Evolutionary conservation across 805 yeast species (phyloP), one percentile per base, ranked within the genome.

Genomic region (Candida montana): DNA sequence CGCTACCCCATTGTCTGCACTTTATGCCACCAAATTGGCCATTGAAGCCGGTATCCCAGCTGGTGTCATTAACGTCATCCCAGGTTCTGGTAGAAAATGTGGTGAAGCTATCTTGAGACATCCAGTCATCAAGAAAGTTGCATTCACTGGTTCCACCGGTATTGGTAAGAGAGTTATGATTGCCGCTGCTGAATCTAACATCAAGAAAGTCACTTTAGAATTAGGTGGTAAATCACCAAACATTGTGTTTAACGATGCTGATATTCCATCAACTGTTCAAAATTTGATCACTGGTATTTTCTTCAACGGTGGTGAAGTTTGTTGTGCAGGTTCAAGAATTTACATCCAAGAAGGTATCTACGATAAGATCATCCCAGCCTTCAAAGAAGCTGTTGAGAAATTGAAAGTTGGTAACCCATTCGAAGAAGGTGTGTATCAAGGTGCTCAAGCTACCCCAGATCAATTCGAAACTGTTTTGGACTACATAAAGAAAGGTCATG

Each of bases 171-270:
- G 67, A 55, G 81, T 83, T 49, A 82, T 83, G 79, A 69, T 69
- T 48, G 74, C 73, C 53, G 83, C 87, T 55, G 82, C 87, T 46
- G 73, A 76, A 49, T 69, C 85, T n/a, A 74, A 75, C 65, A 71
- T 83, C 69, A 83, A 83, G 74, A 83, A 83, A 68, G 83, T 82
- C 40, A 82, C 91, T 37, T 70, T 83, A 64, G 93, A 83, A 67
- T 72, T 83, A 55, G 93, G 93, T 64, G 93, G 93, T 64, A 83
- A 83, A 64, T 81, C 89, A 45, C 85, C 90, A 55, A 80, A 82
- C 61, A 73, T 83, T 55, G 80, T 83, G 32, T 83, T 83, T 58
- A 69, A 75, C 51, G 93, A 83, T 61, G 83, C 82, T 47, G 69
- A 81, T 57, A 53, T 81, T 45, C 71, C 73, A 32, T 62, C 62